These are phyloP conservation scores for Arthrobotrys sinensis DNA, from an alignment of 2,329 filamentous ascomycete genomes.

Conservation along the genomic window DNA sequence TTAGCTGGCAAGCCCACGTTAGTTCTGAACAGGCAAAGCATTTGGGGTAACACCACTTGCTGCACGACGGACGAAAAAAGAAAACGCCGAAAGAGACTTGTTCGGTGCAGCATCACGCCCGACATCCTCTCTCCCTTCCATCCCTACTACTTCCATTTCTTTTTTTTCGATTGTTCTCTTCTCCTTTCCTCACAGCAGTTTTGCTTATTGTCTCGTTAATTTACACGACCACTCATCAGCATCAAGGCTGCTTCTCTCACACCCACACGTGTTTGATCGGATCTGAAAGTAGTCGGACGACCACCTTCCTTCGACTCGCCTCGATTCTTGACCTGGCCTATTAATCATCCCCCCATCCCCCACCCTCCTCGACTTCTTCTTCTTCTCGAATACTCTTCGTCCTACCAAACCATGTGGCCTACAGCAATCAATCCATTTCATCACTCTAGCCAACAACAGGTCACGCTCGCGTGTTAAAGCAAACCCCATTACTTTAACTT, in stretches of 20 bases:
- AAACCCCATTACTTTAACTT: background rate
- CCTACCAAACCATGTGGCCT: constrained; percentile 44
- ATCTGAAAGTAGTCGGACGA: constrained; percentile 54
- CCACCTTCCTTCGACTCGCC: constrained; percentile 51
- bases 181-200: constrained; percentile 1
- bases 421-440: constrained; percentile 42
- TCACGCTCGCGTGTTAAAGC: constrained; percentile 36
- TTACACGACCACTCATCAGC: constrained; percentile 1
- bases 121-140: constrained; percentile 13
- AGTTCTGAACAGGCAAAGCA: constrained; percentile 17
- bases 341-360: constrained; percentile 34
- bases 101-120: constrained; percentile 22
- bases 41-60: constrained; percentile 56
- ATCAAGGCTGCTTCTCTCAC: constrained; percentile 18
- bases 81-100: constrained; percentile 13
- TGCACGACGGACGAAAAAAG: constrained; percentile 35
- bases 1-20: constrained; percentile 35
- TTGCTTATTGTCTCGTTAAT: constrained; percentile 42
- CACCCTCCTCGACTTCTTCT: constrained; percentile 28
- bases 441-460: constrained; percentile 21
- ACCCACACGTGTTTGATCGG: constrained; percentile 43
- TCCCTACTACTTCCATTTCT: background rate
- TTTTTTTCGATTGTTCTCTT: background rate
- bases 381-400: constrained; percentile 19
- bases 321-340: constrained; percentile 42